Evolutionary conservation across 306 rosid genomes (phyloP), one percentile per base, ranked within the genome.

Genomic region (Senna tora): DNA sequence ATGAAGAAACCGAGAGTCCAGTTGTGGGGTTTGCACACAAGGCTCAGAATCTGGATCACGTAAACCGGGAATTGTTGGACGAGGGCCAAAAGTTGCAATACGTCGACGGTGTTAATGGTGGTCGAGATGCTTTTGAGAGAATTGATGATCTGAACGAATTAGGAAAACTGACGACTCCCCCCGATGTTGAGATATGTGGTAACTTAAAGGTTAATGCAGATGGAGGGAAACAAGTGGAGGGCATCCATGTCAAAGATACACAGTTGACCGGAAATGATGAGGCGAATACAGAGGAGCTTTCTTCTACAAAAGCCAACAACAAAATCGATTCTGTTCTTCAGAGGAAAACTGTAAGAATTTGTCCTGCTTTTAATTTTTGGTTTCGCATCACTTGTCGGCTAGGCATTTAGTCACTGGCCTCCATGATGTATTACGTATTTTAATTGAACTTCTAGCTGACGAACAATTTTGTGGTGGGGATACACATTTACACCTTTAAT

Each of bases 271-370:
- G 47, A 41, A 65, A 32, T 52, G 33, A 19, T 28, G 42, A 6
- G 36, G 38, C 49, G 39, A 63, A 70, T 21, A 66, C 59, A 45
- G 58, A 61, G 16, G 76, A 77, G 32, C 71, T 41, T 42, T 50
- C 25, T 9, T 0, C n/a, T 19, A 47, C 49, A 14, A 77, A 68
- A 25, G 43, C 54, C 69, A 43, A 49, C 34, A 25, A 2, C 63
- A 59, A 34, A 45, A 47, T 65, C 45, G 69, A 17, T 50, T 57
- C 77, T 22, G 56, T 49, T 52, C 63, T 71, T 13, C 49, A 72
- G 79, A 51, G 71, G 21, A 82, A 84, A 81, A 60, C 34, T 54
- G 92, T 91, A 76, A 67, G 88, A 25, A 22, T 8, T 50, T 62
- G 7, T 1, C 39, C 9, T 34, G 8, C 50, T 47, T 43, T 30